These are phyloP conservation scores for Fusarium verticillioides DNA, from an alignment of 2,329 filamentous ascomycete genomes.

Conservation along the genomic window DNA sequence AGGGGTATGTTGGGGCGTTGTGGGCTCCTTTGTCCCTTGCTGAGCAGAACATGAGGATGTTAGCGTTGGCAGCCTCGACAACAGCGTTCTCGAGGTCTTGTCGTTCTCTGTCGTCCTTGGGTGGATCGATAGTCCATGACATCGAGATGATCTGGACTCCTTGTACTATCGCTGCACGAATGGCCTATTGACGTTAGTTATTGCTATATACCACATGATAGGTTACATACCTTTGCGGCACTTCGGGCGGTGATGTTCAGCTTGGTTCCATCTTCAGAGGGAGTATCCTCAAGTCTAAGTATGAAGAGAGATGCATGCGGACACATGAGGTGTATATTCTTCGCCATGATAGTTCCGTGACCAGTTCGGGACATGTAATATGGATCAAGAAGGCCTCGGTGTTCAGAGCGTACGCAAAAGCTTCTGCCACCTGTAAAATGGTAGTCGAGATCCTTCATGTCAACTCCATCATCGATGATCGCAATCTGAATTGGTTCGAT, in stretches of 20 bases:
- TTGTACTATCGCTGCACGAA: conserved; percentile 44
- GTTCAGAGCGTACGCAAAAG: conserved; percentile 33
- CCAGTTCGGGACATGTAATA: conserved; percentile 46
- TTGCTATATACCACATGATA: too few relatives aligned
- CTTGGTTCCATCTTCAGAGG: neutral
- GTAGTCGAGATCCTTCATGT: conserved; percentile 44
- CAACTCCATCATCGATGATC: conserved; percentile 54
- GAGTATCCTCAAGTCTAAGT: conserved; percentile 7
- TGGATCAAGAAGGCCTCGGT: neutral
- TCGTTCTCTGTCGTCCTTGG: neutral
- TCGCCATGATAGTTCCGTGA: conserved; percentile 46
- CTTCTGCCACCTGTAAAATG: conserved; percentile 42
- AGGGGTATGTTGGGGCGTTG: neutral
- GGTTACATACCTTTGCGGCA: neutral
- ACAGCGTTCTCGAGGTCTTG: conserved; percentile 44
- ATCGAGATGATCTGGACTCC: conserved; percentile 52
- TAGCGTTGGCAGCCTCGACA: conserved; percentile 33
- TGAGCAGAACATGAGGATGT: conserved; percentile 54
- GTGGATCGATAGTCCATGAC: conserved; percentile 50
- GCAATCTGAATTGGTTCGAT: conserved; percentile 46
- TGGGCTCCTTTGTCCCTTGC: conserved; percentile 44
- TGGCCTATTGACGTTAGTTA: conserved; percentile 37
- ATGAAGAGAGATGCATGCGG: conserved; percentile 37
- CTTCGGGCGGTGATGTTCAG: neutral
- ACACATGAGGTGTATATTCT: conserved; percentile 40